These are phyloP conservation scores for Daedalea quercina DNA, from an alignment of 768 basidiomycete genomes.

Conservation along the genomic window DNA sequence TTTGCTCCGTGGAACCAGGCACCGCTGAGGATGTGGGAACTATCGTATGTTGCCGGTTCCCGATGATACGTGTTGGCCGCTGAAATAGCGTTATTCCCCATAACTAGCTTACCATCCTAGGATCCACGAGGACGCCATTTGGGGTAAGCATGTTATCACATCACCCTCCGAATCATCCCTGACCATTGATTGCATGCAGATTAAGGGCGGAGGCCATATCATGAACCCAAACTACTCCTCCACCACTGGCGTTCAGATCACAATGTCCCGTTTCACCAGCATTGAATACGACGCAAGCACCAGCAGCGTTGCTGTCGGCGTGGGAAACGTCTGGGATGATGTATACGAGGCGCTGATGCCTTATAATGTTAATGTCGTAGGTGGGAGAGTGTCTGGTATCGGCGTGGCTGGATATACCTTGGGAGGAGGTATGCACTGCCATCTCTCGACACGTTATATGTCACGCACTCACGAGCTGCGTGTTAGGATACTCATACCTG, in stretches of 20 bases:
- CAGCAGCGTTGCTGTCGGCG: neutral
- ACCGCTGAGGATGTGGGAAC: neutral
- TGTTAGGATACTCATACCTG: conserved; percentile 54
- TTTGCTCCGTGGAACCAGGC: neutral
- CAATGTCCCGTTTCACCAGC: conserved; percentile 7
- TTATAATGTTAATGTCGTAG: conserved; percentile 45
- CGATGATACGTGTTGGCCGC: neutral
- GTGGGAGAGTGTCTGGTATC: conserved; percentile 48
- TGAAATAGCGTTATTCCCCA: neutral
- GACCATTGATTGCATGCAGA: conserved; percentile 2
- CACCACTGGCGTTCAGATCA: conserved; percentile 19
- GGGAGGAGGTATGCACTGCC: conserved; percentile 40
- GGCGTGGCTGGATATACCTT: conserved; percentile 29
- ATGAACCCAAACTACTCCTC: conserved; percentile 21
- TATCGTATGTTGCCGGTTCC: neutral
- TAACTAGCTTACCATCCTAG: conserved; percentile 37
- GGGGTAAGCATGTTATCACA: conserved; percentile 28
- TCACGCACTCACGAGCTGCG: neutral
- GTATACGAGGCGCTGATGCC: conserved; percentile 33
- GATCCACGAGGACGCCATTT: conserved; percentile 36
- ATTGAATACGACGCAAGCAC: neutral
- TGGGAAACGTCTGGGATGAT: neutral
- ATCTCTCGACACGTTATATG: neutral
- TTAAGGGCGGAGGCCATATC: conserved; percentile 21
- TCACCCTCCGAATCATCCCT: neutral